phyloP scores from a whole-genome alignment of 495 filamentous ascomycete genomes.

The Platismatia glauca region DNA sequence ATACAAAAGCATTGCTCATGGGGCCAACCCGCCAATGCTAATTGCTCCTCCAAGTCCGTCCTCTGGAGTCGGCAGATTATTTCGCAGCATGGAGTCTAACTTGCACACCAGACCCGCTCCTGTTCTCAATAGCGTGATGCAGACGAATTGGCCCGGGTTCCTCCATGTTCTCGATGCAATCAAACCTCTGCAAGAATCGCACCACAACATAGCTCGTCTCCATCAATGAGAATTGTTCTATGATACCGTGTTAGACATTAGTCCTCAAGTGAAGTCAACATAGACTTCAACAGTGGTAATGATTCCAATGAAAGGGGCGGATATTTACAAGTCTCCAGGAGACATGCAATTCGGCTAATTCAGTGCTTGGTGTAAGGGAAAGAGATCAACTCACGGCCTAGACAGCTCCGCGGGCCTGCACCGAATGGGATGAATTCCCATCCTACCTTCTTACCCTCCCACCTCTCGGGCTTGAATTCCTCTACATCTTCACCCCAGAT shows the following conservation, averaged over 20 bases:
- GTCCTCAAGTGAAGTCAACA: background rate
- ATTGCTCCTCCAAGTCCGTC: background rate
- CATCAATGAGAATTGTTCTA: conserved; percentile 42
- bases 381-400: conserved; percentile 16
- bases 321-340: background rate
- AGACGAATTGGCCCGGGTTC: conserved; percentile 28
- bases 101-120: conserved; percentile 38
- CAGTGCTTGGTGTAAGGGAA: background rate
- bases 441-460: conserved; percentile 37
- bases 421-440: conserved; percentile 53
- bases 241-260: background rate
- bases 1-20: background rate
- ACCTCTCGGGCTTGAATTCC: conserved; percentile 51
- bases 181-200: conserved; percentile 50
- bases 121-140: conserved; percentile 40
- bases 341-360: background rate
- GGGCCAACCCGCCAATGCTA: background rate
- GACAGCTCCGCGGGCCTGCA: conserved; percentile 47
- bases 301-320: conserved; percentile 39
- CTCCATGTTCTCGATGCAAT: conserved; percentile 35
- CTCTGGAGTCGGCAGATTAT: background rate
- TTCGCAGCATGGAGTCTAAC: conserved; percentile 28
- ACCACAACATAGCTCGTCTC: conserved; percentile 41
- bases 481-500: conserved; percentile 48
- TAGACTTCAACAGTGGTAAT: conserved; percentile 31